Conservation (phyloP, 306 rosid species). For the Rosa persica region DNA sequence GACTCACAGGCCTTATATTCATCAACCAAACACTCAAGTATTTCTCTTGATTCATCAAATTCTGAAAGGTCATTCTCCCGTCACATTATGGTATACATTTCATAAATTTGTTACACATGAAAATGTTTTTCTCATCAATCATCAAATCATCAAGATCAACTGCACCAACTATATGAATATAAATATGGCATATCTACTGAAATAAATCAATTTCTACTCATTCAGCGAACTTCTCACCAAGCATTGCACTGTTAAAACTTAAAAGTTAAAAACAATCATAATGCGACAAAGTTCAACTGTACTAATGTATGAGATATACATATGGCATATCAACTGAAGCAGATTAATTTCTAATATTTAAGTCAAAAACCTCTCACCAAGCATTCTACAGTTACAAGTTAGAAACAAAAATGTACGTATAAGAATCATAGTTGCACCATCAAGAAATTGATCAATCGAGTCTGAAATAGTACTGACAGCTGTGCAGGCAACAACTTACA, state of each 20-base stretch:
- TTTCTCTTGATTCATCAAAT: constrained; percentile 95
- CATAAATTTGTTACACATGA: constrained; percentile 26
- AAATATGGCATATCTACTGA: background rate
- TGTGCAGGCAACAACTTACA: constrained; percentile 49
- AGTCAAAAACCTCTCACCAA: background rate
- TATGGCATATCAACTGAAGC: background rate
- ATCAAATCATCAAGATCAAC: constrained; percentile 1
- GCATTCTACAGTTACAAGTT: background rate
- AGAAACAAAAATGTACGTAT: background rate
- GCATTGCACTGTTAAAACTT: background rate
- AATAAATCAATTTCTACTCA: background rate
- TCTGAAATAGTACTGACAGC: constrained; percentile 1
- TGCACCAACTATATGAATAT: background rate
- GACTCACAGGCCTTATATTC: constrained; percentile 98
- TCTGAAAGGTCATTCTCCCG: constrained; percentile 99
- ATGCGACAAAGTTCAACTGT: background rate
- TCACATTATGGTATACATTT: constrained; percentile 18
- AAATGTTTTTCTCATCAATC: background rate
- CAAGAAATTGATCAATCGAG: constrained; percentile 19
- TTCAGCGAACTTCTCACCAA: background rate
- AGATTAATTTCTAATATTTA: background rate
- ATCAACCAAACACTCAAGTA: constrained; percentile 89
- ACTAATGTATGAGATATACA: background rate
- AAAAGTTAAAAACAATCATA: too few species aligned
- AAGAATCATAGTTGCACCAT: background rate